Conservation (phyloP, 768 basidiomycete species). For the Tulasnella sp. region DNA sequence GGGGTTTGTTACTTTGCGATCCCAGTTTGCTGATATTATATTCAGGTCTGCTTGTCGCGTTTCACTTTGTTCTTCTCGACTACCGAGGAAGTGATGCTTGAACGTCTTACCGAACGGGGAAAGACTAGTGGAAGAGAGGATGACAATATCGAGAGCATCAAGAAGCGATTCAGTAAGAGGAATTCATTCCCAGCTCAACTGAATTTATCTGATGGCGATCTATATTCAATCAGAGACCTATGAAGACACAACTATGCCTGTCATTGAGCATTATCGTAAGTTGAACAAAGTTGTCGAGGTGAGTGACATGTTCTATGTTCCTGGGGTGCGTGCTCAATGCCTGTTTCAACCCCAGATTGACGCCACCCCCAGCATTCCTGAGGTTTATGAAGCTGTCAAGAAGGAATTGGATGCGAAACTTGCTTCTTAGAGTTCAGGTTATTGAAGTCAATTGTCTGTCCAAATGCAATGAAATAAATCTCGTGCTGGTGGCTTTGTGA, state of each 20-base stretch:
- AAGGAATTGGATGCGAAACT: conserved; percentile 41
- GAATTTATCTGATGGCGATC: neutral
- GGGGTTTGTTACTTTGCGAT: too few relatives aligned
- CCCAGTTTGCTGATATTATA: neutral
- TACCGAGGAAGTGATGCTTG: conserved; percentile 75
- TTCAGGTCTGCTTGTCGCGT: conserved; percentile 68
- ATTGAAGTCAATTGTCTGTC: too few relatives aligned
- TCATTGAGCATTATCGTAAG: conserved; percentile 66
- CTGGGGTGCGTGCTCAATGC: neutral
- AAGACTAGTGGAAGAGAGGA: conserved; percentile 94
- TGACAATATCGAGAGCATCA: conserved; percentile 88
- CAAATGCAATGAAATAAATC: too few relatives aligned
- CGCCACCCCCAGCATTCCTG: conserved; percentile 51
- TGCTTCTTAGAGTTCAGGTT: conserved; percentile 10
- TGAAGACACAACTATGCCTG: conserved; percentile 79
- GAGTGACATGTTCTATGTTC: conserved; percentile 19
- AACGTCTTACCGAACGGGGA: conserved; percentile 73
- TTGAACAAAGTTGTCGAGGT: conserved; percentile 70
- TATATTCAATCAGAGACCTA: conserved; percentile 46
- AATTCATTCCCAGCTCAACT: neutral
- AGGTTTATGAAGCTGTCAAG: conserved; percentile 52
- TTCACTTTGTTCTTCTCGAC: conserved; percentile 79
- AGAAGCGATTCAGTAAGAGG: conserved; percentile 82
- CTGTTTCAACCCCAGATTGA: conserved; percentile 39
- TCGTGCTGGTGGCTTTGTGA: too few relatives aligned